Conservation (phyloP, 805 yeast genomes). For the Kluyveromyces wickerhamii region DNA sequence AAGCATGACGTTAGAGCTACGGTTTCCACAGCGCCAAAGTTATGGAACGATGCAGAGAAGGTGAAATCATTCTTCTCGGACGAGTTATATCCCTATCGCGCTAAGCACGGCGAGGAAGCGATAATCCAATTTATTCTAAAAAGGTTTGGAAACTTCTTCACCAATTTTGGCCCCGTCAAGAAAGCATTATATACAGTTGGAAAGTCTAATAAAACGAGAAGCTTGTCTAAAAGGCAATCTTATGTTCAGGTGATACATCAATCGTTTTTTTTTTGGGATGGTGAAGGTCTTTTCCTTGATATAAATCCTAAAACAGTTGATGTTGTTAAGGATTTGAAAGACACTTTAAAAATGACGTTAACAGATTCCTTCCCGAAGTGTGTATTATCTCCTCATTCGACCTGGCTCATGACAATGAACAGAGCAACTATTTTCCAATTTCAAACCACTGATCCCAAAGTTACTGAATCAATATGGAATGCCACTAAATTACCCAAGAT, state of each 20-base stretch:
- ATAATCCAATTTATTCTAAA: constrained; percentile 11
- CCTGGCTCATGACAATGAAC: constrained; percentile 1
- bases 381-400: constrained; percentile 5
- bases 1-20: constrained; percentile 7
- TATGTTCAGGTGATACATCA: constrained; percentile 12
- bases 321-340: constrained; percentile 9
- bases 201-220: neutral
- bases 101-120: constrained; percentile 11
- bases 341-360: constrained; percentile 10
- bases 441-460: neutral
- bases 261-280: constrained; percentile 16
- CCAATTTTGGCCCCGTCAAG: constrained; percentile 3
- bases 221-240: neutral
- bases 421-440: constrained; percentile 1
- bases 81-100: constrained; percentile 13
- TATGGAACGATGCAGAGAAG: constrained; percentile 14
- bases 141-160: constrained; percentile 6
- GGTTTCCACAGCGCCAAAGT: constrained; percentile 11
- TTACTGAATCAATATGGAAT: constrained; percentile 1
- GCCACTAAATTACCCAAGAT: constrained; percentile 19
- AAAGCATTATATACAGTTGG: neutral
- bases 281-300: constrained; percentile 12
- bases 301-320: constrained; percentile 11
- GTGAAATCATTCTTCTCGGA: constrained; percentile 13
- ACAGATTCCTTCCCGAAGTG: neutral